A percentile compares a stretch with the other conserved stretches of the same genome.
phyloP scores from a whole-genome alignment of 2,329 filamentous ascomycete species.

The Cercospora janseana region DNA sequence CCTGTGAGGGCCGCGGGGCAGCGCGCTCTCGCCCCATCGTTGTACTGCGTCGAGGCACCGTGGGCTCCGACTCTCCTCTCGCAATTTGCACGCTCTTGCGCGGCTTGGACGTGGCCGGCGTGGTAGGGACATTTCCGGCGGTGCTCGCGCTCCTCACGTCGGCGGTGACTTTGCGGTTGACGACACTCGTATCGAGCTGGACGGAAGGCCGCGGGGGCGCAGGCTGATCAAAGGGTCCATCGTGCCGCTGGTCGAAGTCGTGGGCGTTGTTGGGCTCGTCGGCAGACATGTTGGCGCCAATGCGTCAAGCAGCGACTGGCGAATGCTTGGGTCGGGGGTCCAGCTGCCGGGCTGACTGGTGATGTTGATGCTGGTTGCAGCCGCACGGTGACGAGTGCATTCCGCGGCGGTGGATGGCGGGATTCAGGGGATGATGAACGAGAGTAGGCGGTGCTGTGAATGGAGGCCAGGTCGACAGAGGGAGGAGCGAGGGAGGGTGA shows the following conservation, averaged over 20 bases:
- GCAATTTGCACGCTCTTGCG: slow-evolving; percentile 42
- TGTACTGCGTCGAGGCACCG: slow-evolving; percentile 15
- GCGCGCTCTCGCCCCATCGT: slow-evolving; percentile 21
- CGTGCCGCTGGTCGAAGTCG: slow-evolving; percentile 38
- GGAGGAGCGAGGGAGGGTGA: no score
- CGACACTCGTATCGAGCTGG: slow-evolving; percentile 7
- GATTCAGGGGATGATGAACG: not conserved
- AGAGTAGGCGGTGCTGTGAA: no score
- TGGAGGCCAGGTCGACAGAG: no score
- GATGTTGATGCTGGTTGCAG: not conserved
- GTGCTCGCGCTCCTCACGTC: not conserved
- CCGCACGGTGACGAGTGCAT: not conserved
- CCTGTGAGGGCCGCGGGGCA: slow-evolving; percentile 27
- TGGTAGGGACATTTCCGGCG: not conserved
- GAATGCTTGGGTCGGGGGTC: slow-evolving; percentile 1
- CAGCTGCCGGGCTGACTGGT: not conserved
- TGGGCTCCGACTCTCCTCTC: slow-evolving; percentile 1
- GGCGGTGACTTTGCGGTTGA: not conserved
- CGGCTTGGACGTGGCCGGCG: slow-evolving; percentile 28
- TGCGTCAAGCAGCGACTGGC: slow-evolving; percentile 6
- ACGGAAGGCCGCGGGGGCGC: slow-evolving; percentile 16
- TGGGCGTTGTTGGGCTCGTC: slow-evolving; percentile 29
- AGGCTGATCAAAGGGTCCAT: slow-evolving; percentile 34
- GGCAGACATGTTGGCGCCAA: slow-evolving; percentile 22
- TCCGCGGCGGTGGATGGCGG: not conserved